Evolutionary conservation across 1,284 basidiomycete species (phyloP).

Genomic region (Peniophora sp.): DNA sequence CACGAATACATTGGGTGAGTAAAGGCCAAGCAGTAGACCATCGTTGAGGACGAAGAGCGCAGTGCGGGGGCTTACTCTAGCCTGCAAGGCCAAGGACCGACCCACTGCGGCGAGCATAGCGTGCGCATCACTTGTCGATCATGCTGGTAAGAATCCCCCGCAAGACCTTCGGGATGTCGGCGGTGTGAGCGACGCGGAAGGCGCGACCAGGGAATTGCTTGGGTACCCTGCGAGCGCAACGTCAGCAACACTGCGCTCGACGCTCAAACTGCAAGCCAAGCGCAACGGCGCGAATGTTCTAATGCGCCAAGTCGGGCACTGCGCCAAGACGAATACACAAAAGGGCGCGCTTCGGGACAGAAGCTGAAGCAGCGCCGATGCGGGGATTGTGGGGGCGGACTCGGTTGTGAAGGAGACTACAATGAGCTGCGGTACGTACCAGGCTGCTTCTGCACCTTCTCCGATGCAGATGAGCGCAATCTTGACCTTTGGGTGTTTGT

Average conservation of each 20-base stretch:
- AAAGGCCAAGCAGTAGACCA: too few species aligned
- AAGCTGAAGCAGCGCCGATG: too few species aligned
- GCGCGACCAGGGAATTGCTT: constrained; percentile 35
- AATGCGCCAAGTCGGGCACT: too few species aligned
- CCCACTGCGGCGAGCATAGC: too few species aligned
- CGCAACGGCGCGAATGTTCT: not conserved
- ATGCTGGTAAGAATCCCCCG: constrained; percentile 30
- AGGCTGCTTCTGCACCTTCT: constrained; percentile 55
- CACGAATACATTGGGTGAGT: too few species aligned
- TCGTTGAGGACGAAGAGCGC: too few species aligned
- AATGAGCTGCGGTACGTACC: constrained; percentile 28
- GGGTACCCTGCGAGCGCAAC: constrained; percentile 36
- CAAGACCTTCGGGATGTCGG: constrained; percentile 31
- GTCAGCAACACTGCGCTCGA: not conserved
- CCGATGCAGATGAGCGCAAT: constrained; percentile 62
- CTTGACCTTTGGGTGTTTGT: constrained; percentile 53
- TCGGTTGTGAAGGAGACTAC: constrained; percentile 2
- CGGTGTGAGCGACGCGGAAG: constrained; percentile 28
- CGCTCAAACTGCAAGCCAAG: not conserved
- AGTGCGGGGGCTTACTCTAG: too few species aligned
- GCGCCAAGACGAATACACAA: too few species aligned
- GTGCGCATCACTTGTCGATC: constrained; percentile 18
- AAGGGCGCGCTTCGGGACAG: too few species aligned
- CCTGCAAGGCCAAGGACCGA: too few species aligned
- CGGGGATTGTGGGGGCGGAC: not conserved